Evolutionary conservation across 2,329 filamentous ascomycete species (phyloP).

Genomic region (Endoconidiophora polonica): DNA sequence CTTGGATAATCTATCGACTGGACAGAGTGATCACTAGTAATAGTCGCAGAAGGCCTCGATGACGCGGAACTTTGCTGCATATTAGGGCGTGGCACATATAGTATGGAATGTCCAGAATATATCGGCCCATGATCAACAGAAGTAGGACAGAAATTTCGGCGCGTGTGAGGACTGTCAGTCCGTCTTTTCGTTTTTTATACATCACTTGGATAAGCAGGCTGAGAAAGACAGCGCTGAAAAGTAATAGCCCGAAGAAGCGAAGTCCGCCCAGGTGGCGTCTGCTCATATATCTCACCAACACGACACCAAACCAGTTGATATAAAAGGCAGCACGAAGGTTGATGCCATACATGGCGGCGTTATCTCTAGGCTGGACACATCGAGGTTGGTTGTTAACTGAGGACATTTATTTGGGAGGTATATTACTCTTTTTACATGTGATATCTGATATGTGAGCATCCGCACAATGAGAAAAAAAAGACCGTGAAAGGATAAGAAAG

Average conservation of each 20-base stretch:
- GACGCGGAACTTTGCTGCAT: constrained; percentile 18
- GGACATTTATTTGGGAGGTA: too few species aligned
- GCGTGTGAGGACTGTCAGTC: too few species aligned
- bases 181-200: too few species aligned
- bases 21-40: too few species aligned
- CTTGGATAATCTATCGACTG: too few species aligned
- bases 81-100: constrained; percentile 21
- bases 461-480: too few species aligned
- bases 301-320: constrained; percentile 21
- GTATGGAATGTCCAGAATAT: constrained; percentile 20
- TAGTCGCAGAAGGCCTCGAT: constrained; percentile 15
- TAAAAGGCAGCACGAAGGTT: constrained; percentile 23
- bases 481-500: too few species aligned
- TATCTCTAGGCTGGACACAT: neutral
- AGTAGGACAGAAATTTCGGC: constrained; percentile 21
- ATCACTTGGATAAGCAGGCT: constrained; percentile 19
- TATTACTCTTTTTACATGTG: too few species aligned
- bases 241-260: constrained; percentile 20
- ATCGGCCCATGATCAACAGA: constrained; percentile 19
- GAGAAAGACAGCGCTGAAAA: constrained; percentile 17
- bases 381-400: too few species aligned
- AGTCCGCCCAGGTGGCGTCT: constrained; percentile 18
- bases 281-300: constrained; percentile 20
- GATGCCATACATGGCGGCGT: constrained; percentile 21
- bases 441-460: too few species aligned